Evolutionary conservation across 768 basidiomycete species (phyloP), one percentile per base, ranked within the genome.

Genomic region (Tulasnella sp.): DNA sequence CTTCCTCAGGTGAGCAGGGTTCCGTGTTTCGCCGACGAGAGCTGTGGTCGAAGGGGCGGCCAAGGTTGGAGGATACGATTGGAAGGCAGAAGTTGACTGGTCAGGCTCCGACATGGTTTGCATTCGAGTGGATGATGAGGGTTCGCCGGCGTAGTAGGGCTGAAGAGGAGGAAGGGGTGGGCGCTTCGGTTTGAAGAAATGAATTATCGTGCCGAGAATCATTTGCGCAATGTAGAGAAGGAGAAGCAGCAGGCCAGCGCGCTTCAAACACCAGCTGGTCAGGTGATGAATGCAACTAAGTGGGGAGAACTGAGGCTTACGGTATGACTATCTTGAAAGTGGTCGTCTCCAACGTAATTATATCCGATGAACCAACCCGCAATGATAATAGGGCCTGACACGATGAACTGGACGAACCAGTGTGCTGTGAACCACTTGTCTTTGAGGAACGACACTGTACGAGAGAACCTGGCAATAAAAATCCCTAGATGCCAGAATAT

Each of bases 311-410:
- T 11, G 9, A 54, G 48, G 18, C 28, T 20, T 11, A 84, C 85
- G 81, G 84, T 85, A 84, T 88, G 92, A 4, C 87, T 85, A 82
- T 90, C 89, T 74, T 82, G 80, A 41, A 82, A 83, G 46, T 84
- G 81, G 11, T 74, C 78, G 18, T 79, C 79, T 5, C 46, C 74
- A 1, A 82, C 41, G 16, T 85, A 82, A 73, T 88, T 87, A 81
- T 88, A 84, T 1, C 90, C 91, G 72, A 87, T 79, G 1, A 86
- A 85, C 86, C 88, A 89, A 24, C 90, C 91, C 2, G 87, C 85
- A 46, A 89, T 85, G 83, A 92, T 90, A 78, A 92, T 83, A 14
- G 91, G 91, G 5, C 86, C 89, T 2, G 91, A 85, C 54, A 92
- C 82, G 77, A 88, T 79, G 74, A 90, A 83, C 81, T 92, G 91